These are phyloP conservation scores for Linnemannia schmuckeri DNA, from an alignment of 192 early-diverging fungal species.

Conservation along the genomic window DNA sequence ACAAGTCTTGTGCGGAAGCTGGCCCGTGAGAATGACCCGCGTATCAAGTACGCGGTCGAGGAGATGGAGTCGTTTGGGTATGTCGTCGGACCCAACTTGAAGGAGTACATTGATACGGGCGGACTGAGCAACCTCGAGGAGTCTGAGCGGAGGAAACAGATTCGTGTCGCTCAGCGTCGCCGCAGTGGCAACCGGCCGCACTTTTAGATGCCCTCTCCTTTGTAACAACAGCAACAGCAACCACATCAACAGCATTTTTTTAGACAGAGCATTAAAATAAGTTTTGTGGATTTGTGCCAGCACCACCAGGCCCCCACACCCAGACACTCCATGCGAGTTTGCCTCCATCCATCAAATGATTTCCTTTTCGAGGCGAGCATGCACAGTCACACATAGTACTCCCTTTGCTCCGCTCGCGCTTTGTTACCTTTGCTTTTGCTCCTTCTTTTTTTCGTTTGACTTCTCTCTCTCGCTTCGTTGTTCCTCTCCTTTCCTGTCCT, in stretches of 20 bases:
- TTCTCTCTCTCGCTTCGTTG: neutral
- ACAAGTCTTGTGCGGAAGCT: slow-evolving; percentile 67
- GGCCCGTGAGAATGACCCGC: slow-evolving; percentile 69
- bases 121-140: slow-evolving; percentile 55
- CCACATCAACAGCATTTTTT: neutral
- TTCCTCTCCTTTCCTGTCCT: neutral
- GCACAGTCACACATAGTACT: neutral
- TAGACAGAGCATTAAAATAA: neutral
- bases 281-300: neutral
- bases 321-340: neutral
- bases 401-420: neutral
- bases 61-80: slow-evolving; percentile 77
- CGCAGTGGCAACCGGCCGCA: slow-evolving; percentile 25
- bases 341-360: neutral
- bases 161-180: slow-evolving; percentile 38
- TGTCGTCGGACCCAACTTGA: slow-evolving; percentile 52
- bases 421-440: neutral
- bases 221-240: neutral
- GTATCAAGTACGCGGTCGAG: slow-evolving; percentile 68
- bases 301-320: neutral
- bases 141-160: slow-evolving; percentile 43
- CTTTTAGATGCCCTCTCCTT: neutral
- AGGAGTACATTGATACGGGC: slow-evolving; percentile 38
- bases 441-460: neutral
- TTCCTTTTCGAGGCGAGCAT: neutral